Evolutionary conservation across 1,139 yeast genomes (phyloP), one percentile per base, ranked within the genome.

Genomic region (Yamadazyma pseudoaaseri): DNA sequence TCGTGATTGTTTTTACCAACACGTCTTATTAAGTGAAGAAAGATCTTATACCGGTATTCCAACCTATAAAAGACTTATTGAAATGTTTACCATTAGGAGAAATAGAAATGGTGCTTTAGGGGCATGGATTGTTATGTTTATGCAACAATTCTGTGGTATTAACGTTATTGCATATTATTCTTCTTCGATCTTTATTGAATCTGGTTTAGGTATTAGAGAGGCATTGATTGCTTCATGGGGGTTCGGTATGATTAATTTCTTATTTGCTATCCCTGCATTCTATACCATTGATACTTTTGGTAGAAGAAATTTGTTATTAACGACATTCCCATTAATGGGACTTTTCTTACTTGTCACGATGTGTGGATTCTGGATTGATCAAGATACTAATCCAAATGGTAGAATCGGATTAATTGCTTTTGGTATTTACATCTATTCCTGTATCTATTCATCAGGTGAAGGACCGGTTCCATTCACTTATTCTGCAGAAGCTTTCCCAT

Each of bases 141-240:
- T 84, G 87, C 96, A 87, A 65, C 96, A 87, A 57, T 84, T 87
- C 65, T 86, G 95, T 62, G 96, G 96, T 51, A 81, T 87, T 54
- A 87, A 86, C 51, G 94, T 86, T 35, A 86, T 87, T 60, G 94
- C 95, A 13, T 82, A 83, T 59, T 84, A 82, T 56, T 79, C 87
- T 0, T 79, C 89, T 1, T 70, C 84, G 9, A 86, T 86, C 42
- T 86, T 86, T 59, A 60, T 73, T 28, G 71, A 80, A 33, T 79
- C 90, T 16, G 81, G 83, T 24, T 82, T 82, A 56, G 60, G 76
- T 20, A 76, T 71, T 39, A 66, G 76, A 34, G 66, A 73, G 39
- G 80, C 95, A 0, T 60, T 86, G 51, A 60, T 83, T 45, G 95
- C 95, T 0, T 84, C 95, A 1, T 76, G 90, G 77, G 96, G 96